Base-by-base conservation (phyloP, 2,329 filamentous ascomycete genomes). In the Cordyceps pruinosa region DNA sequence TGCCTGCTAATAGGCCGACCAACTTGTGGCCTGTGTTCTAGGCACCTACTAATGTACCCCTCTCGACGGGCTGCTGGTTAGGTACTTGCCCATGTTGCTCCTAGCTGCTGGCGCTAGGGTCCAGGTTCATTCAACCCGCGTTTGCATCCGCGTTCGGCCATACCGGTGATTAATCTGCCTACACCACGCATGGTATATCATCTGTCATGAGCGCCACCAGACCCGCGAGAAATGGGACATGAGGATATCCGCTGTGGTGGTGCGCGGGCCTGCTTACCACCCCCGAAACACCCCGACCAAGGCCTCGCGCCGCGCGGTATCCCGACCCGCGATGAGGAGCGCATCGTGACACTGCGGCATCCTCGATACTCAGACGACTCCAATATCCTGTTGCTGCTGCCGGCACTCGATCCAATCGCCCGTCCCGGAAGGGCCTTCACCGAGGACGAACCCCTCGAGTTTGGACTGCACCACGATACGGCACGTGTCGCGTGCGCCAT, bases 401-500 rank as follows among this genome's bases (percentile, higher is more conserved):
- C 26, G 5, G 46, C 46, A n/a, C 46, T 48, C 2, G 46, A 48
- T 34, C 46, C 46, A 32, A 34, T 48, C 13, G 17, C 46, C 30
- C 28, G 28, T 9, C n/a, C 46, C 28, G 30, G 19, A 5, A 3
- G 15, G 28, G n/a, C 23, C 30, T 34, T 23, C 9, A 35, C 46
- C n/a, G 30, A 48, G 28, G 46, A 23, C 19, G 21, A 35, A 10
- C 30, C 46, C 15, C 28, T 48, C 30, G 4, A 6, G 8, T 35
- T 48, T 23, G 46, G 46, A 23, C 30, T 48, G 46, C 46, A 48
- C 28, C 46, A 48, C 46, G 46, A 48, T 30, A 48, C 46, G 19
- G 46, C 46, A 30, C 46, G 46, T 30, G 46, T 48, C 12, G 46
- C 46, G 46, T 48, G 46, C 28, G 46, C 46, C 28, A 48, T 48